phyloP scores from a whole-genome alignment of 164 flowering plant species.

The Umbellularia californica region DNA sequence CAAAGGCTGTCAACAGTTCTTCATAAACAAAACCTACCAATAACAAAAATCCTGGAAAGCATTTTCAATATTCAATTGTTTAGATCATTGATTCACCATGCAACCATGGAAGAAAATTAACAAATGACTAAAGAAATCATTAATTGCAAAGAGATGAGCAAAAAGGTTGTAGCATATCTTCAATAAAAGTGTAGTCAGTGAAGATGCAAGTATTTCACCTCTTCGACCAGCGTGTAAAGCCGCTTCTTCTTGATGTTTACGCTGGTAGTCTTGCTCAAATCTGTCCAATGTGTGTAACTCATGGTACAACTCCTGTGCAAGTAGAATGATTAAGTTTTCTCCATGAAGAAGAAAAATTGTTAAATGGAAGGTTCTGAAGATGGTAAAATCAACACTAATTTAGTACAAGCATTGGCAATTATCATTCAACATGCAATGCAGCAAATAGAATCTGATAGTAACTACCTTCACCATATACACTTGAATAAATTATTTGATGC shows the following conservation, averaged over 20 bases:
- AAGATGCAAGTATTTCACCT: conserved; percentile 31
- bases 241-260: conserved; percentile 83
- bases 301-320: conserved; percentile 76
- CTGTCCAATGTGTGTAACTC: conserved; percentile 86
- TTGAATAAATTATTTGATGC: not conserved
- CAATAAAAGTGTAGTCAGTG: not conserved
- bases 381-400: not conserved
- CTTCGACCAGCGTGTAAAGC: conserved; percentile 45
- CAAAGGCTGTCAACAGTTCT: not conserved
- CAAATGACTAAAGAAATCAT: not conserved
- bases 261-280: conserved; percentile 81
- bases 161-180: not conserved
- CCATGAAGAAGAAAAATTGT: not conserved
- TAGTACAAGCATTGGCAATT: not conserved
- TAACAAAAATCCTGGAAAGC: not conserved
- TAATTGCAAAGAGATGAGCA: not conserved
- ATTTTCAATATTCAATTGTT: not conserved
- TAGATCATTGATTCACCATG: not conserved
- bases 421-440: not conserved
- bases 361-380: not conserved
- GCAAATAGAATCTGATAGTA: not conserved
- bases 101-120: not conserved
- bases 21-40: not conserved
- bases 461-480: not conserved
- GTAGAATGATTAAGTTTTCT: not conserved